phyloP scores from a whole-genome alignment of 176 grass and related monocot genomes.

The Secale cereale region DNA sequence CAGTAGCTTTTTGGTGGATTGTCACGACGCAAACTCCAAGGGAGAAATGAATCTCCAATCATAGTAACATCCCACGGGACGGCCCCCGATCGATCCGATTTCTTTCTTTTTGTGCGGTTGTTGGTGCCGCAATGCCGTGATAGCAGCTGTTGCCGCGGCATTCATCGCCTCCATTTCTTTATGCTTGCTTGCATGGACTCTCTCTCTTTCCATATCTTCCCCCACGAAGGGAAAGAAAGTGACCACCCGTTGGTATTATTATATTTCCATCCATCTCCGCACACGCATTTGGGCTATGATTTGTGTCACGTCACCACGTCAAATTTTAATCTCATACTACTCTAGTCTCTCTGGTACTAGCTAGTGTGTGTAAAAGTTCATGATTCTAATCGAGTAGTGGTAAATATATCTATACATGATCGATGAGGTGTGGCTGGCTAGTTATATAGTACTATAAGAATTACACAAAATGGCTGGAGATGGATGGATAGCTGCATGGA shows the following conservation, averaged over 20 bases:
- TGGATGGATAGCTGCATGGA: neutral
- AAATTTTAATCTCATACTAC: neutral
- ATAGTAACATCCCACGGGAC: slow-evolving; percentile 44
- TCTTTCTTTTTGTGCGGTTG: slow-evolving; percentile 59
- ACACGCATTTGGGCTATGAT: neutral
- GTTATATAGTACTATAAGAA: too few species aligned
- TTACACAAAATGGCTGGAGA: neutral
- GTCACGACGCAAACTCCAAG: slow-evolving; percentile 50
- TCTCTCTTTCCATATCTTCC: slow-evolving; percentile 44
- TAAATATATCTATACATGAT: too few species aligned
- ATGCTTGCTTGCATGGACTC: slow-evolving; percentile 3
- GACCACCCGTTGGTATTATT: slow-evolving; percentile 10
- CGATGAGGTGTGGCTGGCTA: too few species aligned
- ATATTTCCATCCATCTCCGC: neutral
- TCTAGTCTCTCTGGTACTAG: neutral
- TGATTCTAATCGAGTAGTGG: neutral
- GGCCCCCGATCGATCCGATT: neutral
- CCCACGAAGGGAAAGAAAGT: slow-evolving; percentile 39
- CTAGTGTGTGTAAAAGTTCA: neutral
- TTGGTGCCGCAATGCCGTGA: slow-evolving; percentile 32
- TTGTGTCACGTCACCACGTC: slow-evolving; percentile 1
- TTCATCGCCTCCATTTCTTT: slow-evolving; percentile 48
- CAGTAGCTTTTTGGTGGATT: slow-evolving; percentile 11
- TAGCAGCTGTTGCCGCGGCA: slow-evolving; percentile 39
- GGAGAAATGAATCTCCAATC: slow-evolving; percentile 62